Evolutionary conservation across 495 filamentous ascomycete species (phyloP).

Genomic region (Penicillium soppii): DNA sequence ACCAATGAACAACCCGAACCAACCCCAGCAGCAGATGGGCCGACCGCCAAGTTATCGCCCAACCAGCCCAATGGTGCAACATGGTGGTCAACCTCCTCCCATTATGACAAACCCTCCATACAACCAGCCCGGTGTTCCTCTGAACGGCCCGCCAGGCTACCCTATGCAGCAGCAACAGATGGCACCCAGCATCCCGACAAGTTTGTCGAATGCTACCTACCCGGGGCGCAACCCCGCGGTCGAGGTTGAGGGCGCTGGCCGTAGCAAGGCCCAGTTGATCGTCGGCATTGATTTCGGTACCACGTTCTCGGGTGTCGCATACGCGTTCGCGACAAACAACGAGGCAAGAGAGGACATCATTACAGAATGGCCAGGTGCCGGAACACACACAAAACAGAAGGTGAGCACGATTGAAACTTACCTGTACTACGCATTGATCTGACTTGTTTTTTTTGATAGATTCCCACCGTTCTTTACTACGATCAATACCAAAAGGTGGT

Average conservation of each 20-base stretch:
- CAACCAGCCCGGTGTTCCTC: slow-evolving; percentile 48
- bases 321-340: slow-evolving; percentile 75
- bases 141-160: slow-evolving; percentile 53
- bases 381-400: slow-evolving; percentile 76
- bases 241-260: slow-evolving; percentile 84
- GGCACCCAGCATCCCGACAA: slow-evolving; percentile 43
- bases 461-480: slow-evolving; percentile 79
- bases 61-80: slow-evolving; percentile 57
- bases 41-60: slow-evolving; percentile 75
- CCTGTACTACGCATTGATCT: background rate
- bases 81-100: slow-evolving; percentile 68
- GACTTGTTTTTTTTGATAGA: slow-evolving; percentile 42
- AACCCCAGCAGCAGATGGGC: slow-evolving; percentile 33
- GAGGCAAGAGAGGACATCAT: slow-evolving; percentile 78
- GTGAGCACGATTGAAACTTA: slow-evolving; percentile 32
- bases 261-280: slow-evolving; percentile 68
- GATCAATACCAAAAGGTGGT: slow-evolving; percentile 82
- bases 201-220: slow-evolving; percentile 44
- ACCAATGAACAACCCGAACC: slow-evolving; percentile 47
- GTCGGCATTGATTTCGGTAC: slow-evolving; percentile 76
- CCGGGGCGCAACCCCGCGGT: slow-evolving; percentile 51
- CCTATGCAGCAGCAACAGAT: slow-evolving; percentile 41
- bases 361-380: slow-evolving; percentile 76
- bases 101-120: slow-evolving; percentile 65
- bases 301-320: slow-evolving; percentile 77